Evolutionary conservation across 2,329 filamentous ascomycete species (phyloP), one percentile per base, ranked within the genome.

Genomic region (Bipolaris oryzae): DNA sequence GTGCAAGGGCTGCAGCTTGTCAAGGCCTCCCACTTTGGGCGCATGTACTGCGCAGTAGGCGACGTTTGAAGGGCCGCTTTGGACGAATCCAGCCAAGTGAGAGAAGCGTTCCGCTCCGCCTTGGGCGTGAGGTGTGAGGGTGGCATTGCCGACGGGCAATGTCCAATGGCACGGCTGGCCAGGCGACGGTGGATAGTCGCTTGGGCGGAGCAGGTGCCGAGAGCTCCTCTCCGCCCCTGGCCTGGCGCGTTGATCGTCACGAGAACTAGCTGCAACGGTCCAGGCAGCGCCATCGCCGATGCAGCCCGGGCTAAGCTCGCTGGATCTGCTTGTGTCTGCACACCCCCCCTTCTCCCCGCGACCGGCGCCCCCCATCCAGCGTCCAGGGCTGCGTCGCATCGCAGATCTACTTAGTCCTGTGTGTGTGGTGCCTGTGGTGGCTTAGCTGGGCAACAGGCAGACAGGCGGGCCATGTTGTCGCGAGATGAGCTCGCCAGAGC

Each of bases 221-320:
- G 60, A 46, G 34, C 37, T 57, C 62, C 59, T 62, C 55, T 61
- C 57, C 63, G 46, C 55, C 59, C 58, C 47, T 38, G 34, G 43
- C 38, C 15, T 31, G 31, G 58, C 38, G 58, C 38, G 31, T 42
- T 35, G 37, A 50, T 50, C 50, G 37, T 20, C 25, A 28, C 18
- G 3, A 16, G 4, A 16, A 11, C 25, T 18, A 31, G 42, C 23
- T 44, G 42, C 42, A 42, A 42, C 39, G 39, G 39, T 42, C 20
- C 39, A 23, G 18, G 13, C 9, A 42, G 39, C 20, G 39, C 39
- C 39, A 25, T 52, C 48, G 53, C 33, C 42, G 53, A 52, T 52
- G 53, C 42, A 42, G 48, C 35, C 48, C 34, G 48, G 38, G 10
- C n/a, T 7, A 18, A 25, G 25, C 35, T 35, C n/a, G 25, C n/a